Conservation (phyloP, 768 basidiomycete species). For the Pulveroboletus sp. region DNA sequence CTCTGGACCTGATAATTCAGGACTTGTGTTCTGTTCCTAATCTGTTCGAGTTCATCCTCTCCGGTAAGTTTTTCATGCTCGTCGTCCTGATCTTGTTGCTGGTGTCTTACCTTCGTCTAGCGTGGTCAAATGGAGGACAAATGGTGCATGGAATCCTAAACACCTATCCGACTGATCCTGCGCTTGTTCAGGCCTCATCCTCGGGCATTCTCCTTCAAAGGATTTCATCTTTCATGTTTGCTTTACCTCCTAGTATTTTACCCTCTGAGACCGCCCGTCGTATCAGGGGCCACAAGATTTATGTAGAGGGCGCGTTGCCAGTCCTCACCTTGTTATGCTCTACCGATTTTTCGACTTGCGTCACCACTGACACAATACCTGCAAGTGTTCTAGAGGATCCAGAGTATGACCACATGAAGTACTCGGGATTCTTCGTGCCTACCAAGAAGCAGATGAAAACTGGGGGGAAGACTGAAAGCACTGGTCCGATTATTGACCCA, state of each 20-base stretch:
- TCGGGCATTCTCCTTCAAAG: conserved; percentile 19
- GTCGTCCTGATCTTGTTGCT: background rate
- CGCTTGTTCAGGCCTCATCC: conserved; percentile 19
- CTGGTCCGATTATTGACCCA: conserved; percentile 18
- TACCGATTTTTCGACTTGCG: conserved; percentile 4
- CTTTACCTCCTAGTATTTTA: conserved; percentile 18
- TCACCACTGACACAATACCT: background rate
- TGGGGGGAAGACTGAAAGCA: conserved; percentile 15
- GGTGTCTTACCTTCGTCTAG: conserved; percentile 8
- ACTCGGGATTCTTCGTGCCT: conserved; percentile 2
- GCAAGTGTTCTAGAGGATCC: background rate
- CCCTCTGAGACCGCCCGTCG: conserved; percentile 5
- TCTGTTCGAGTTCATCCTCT: conserved; percentile 30
- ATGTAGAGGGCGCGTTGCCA: conserved; percentile 21
- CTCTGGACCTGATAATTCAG: conserved; percentile 23
- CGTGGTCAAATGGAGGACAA: conserved; percentile 2
- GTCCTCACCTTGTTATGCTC: conserved; percentile 17
- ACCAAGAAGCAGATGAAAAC: conserved; percentile 29
- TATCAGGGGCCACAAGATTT: conserved; percentile 19
- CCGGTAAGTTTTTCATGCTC: conserved; percentile 15
- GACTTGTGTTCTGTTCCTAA: conserved; percentile 24
- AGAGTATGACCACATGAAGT: background rate
- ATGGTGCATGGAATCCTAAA: conserved; percentile 30
- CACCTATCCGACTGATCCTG: conserved; percentile 28
- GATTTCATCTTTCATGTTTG: conserved; percentile 24